phyloP scores from a whole-genome alignment of 139 green algal genomes.

The Chlorella sp. region DNA sequence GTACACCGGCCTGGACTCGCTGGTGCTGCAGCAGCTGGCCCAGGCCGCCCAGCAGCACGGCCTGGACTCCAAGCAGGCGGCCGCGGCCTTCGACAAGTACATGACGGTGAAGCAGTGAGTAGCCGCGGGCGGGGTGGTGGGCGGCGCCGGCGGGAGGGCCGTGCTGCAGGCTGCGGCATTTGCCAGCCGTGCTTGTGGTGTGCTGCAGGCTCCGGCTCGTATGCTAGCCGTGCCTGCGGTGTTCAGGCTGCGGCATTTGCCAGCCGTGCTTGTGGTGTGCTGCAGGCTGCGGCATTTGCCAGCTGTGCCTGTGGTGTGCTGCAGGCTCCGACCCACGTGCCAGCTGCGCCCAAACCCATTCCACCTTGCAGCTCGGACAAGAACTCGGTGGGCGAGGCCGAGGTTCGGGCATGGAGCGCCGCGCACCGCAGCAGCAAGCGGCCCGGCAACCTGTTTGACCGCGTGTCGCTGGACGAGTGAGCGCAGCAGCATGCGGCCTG shows the following conservation, averaged over 20 bases:
- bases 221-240: not conserved
- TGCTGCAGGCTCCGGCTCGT: not conserved
- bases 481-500: not conserved
- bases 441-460: constrained; percentile 18
- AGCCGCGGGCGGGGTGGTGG: not conserved
- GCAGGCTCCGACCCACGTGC: not conserved
- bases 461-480: constrained; percentile 20
- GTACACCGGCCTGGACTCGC: constrained; percentile 30
- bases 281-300: too few species aligned
- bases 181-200: too few species aligned
- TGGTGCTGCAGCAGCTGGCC: constrained; percentile 27
- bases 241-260: too few species aligned
- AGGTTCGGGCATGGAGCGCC: constrained; percentile 26
- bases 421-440: not conserved
- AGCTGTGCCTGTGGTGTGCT: too few species aligned
- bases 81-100: constrained; percentile 47
- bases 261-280: too few species aligned
- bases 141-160: not conserved
- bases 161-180: too few species aligned
- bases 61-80: constrained; percentile 31
- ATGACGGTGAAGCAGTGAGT: constrained; percentile 38
- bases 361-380: constrained; percentile 18
- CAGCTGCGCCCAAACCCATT: not conserved
- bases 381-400: not conserved
- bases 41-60: constrained; percentile 2